These are phyloP conservation scores for Blastobotrys raffinosifermentans DNA, from an alignment of 1,139 yeast genomes.

Conservation along the genomic window DNA sequence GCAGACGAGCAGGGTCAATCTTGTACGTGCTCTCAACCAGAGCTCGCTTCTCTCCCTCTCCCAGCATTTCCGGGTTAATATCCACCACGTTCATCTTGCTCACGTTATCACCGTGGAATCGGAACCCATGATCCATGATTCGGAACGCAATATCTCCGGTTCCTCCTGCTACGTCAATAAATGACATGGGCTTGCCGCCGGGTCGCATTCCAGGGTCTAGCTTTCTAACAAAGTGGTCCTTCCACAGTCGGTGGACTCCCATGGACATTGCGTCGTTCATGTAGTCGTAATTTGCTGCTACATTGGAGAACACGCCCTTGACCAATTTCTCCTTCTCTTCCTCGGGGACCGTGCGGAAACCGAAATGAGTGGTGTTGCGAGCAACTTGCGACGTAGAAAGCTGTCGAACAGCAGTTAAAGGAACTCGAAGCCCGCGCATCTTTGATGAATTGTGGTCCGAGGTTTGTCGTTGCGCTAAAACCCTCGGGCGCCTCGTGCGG, in stretches of 20 bases:
- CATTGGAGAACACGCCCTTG: constrained; percentile 86
- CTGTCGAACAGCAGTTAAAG: no score
- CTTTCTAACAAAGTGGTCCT: constrained; percentile 77
- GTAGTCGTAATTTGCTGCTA: constrained; percentile 87
- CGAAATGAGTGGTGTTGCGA: constrained; percentile 73
- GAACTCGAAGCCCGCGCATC: no score
- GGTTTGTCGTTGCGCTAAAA: not conserved
- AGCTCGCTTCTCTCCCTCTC: constrained; percentile 80
- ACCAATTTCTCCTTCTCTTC: constrained; percentile 79
- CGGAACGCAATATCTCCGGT: constrained; percentile 98
- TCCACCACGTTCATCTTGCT: constrained; percentile 90
- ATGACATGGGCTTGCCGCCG: constrained; percentile 75
- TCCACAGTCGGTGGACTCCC: constrained; percentile 95
- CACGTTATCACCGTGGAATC: constrained; percentile 64
- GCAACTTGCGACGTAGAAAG: no score
- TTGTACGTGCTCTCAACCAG: constrained; percentile 42
- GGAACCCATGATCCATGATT: constrained; percentile 81
- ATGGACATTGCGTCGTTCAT: constrained; percentile 98
- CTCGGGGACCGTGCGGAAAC: constrained; percentile 76
- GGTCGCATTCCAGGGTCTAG: constrained; percentile 94
- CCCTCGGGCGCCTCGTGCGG: no score
- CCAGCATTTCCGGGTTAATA: constrained; percentile 92
- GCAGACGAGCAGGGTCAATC: constrained; percentile 51
- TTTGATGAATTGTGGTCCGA: not conserved
- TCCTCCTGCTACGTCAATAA: constrained; percentile 97